Percentiles rank a stretch among this genome's conserved stretches.
Evolutionary conservation across 2,329 filamentous ascomycete species (phyloP).

Genomic region (Alternaria burnsii): DNA sequence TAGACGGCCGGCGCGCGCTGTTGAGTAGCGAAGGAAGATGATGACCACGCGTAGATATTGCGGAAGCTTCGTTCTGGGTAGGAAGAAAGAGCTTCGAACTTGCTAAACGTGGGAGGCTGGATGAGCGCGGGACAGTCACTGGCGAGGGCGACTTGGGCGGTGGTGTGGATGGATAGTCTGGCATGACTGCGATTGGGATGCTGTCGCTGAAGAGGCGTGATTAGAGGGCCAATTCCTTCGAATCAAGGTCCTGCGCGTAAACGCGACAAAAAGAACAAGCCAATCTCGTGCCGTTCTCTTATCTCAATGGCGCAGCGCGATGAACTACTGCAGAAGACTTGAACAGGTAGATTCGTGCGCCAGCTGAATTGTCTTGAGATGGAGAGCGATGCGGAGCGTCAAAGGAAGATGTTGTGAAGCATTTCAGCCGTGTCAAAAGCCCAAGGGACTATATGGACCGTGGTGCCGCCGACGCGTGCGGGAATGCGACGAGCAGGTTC

Average conservation of each 20-base stretch:
- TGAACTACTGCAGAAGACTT: neutral
- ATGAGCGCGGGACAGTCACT: conserved; percentile 25
- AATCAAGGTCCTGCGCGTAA: conserved; percentile 3
- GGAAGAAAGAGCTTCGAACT: conserved; percentile 54
- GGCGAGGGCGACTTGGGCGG: conserved; percentile 29
- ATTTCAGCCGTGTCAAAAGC: conserved; percentile 2
- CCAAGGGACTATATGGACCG: conserved; percentile 20
- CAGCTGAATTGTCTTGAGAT: neutral
- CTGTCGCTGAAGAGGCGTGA: conserved; percentile 1
- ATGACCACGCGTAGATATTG: conserved; percentile 56
- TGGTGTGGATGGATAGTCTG: conserved; percentile 27
- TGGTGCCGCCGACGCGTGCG: conserved; percentile 21
- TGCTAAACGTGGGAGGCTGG: conserved; percentile 44
- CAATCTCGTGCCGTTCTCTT: conserved; percentile 5
- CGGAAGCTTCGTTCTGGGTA: conserved; percentile 47
- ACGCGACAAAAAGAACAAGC: conserved; percentile 2
- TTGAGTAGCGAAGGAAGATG: conserved; percentile 50
- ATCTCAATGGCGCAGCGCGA: conserved; percentile 3
- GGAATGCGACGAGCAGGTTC: conserved; percentile 25
- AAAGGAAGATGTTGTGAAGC: conserved; percentile 9
- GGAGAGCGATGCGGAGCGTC: neutral
- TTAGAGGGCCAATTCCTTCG: conserved; percentile 1
- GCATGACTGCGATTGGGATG: conserved; percentile 20
- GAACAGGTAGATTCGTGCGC: conserved; percentile 1
- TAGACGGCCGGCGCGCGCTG: conserved; percentile 39